Base-by-base conservation (phyloP, 192 early-diverging fungal species). In the Coemansia sp. region DNA sequence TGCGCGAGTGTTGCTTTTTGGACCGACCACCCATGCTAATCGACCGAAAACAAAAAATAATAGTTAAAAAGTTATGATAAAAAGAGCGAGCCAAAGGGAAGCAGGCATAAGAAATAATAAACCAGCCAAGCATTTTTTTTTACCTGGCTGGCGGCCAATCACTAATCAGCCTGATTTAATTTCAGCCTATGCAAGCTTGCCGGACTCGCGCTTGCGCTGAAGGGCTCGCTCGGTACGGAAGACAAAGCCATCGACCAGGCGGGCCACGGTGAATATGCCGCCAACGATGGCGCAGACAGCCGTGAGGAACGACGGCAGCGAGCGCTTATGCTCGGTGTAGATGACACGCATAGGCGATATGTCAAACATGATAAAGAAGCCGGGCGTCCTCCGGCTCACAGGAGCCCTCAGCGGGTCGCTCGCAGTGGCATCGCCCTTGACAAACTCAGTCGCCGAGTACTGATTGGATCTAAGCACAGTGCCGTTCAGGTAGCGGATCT, bases 321-420 rank as follows among this genome's bases (percentile, higher is more conserved):
- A 93, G 62, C 89, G 88, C 38, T 85, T 82, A 45, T 86, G 84
- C 80, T 98, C 92, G 5, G 79, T 84, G 70, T 96, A 93, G 33
- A 89, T 89, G 45, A 98, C 91, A 50, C 91, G 83, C 96, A 98
- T 97, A 3, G 96, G 95, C 24, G 95, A 96, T 55, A 98, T 98
- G 38, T 98, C 96, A 80, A 88, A 92, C 69, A 93, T 90, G 75
- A 98, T 92, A 66, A 93, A 95, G 33, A 98, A 86, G 31, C 95
- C 95, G 77, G 85, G 67, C 11, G 24, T 45, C 53, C 45, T 67
- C 3, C 71, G 34, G 24, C 31, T 46, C 36, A 34, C 48, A 14
- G 23, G 20, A 5, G 6, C 45, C 5, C 8, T 20, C 20, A 18
- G 7, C 45, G 20, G 20, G 9, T 23, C 40, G 21, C 8, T 34